Evolutionary conservation across 2,329 filamentous ascomycete genomes (phyloP).

Genomic region (Botrytis pseudocinerea): DNA sequence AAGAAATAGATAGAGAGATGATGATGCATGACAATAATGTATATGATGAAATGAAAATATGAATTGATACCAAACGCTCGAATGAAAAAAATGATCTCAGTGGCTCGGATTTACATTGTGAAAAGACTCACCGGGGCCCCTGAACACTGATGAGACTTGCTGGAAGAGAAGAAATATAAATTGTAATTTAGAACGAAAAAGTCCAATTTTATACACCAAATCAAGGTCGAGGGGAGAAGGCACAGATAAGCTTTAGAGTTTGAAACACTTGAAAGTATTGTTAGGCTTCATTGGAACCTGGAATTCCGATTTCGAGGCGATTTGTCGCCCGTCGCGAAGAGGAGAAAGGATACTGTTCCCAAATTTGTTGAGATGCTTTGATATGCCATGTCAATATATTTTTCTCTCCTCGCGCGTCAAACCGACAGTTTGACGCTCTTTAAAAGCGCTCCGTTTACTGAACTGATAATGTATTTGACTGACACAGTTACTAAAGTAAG

Average conservation of each 20-base stretch:
- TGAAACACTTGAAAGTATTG: not conserved
- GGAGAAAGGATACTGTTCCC: not conserved
- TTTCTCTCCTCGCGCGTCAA: not conserved
- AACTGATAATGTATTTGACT: not conserved
- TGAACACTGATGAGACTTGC: not conserved
- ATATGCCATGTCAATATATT: not conserved
- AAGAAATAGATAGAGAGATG: not conserved
- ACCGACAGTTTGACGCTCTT: not conserved
- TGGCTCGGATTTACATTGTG: not conserved
- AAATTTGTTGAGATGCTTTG: not conserved
- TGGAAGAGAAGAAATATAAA: too few relatives aligned
- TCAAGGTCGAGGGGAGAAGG: not conserved
- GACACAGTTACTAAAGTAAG: not conserved
- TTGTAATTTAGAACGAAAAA: rapidly evolving
- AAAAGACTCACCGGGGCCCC: not conserved
- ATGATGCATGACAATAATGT: not conserved
- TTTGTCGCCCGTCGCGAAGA: not conserved
- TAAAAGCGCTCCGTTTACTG: not conserved
- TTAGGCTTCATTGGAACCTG: not conserved
- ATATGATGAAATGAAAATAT: not conserved
- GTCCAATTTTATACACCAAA: not conserved
- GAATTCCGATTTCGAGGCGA: not conserved
- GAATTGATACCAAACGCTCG: not conserved
- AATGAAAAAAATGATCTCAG: not conserved
- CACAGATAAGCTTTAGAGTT: not conserved